Evolutionary conservation across 306 rosid species (phyloP), one percentile per base, ranked within the genome.

Genomic region (Cucumis melo): DNA sequence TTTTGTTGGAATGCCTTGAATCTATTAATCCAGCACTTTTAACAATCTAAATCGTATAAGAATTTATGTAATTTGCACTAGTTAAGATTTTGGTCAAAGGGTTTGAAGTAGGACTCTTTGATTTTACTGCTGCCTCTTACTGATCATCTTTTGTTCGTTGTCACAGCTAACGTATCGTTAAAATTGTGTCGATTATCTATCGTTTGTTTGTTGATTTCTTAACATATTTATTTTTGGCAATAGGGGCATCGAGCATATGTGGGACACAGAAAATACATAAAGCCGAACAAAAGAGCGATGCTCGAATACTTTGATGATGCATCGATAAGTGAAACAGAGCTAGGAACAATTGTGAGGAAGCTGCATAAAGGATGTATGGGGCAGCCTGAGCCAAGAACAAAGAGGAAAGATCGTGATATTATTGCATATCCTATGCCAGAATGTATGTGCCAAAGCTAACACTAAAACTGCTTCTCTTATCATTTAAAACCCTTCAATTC

Each of bases 241-340:
- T 48, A 85, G 88, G 91, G 88, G 51, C 91, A 88, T 74, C 82
- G 86, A 14, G 88, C 91, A 10, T 88, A 84, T 10, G 82, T 81
- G 1, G 91, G 87, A 19, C 87, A 88, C 10, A 81, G 85, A 41
- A 88, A 88, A 78, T 88, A 80, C 67, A 84, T 88, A 59, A 84
- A 74, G 83, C 91, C 91, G 0, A 86, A 88, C 84, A 88, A 88
- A 80, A 34, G 83, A 78, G 80, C 80, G 0, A 79, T 88, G 87
- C 46, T 88, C 24, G 83, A 66, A 12, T 39, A 82, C 57, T 79
- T 84, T 10, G 82, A 82, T 20, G 82, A 88, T 51, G 11, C 17
- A 63, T 68, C 83, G 8, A 78, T 86, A 16, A 51, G 84, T n/a
- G 91, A 88, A 15, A 86, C 11, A 16, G 84, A 82, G 66, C 66